Conservation (phyloP, 2,329 filamentous ascomycete genomes). For the Rhinocladiella mackenziei region DNA sequence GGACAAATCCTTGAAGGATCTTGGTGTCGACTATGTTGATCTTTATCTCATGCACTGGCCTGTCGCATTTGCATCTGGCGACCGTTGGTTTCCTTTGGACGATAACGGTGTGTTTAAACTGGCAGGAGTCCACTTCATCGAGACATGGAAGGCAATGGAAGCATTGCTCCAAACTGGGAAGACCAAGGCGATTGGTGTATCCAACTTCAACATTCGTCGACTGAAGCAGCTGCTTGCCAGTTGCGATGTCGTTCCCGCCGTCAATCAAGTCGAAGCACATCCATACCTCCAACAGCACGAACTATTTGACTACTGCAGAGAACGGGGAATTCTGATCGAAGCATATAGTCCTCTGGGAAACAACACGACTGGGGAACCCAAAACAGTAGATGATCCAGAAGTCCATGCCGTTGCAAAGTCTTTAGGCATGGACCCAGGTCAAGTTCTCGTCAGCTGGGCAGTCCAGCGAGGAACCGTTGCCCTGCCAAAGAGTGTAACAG, state of each 20-base stretch:
- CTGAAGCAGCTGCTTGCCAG: conserved; percentile 17
- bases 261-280: conserved; percentile 68
- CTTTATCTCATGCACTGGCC: conserved; percentile 52
- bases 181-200: conserved; percentile 41
- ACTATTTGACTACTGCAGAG: conserved; percentile 54
- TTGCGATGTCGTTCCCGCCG: conserved; percentile 44
- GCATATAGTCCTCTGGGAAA: conserved; percentile 64
- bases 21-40: conserved; percentile 53
- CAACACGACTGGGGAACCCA: conserved; percentile 57
- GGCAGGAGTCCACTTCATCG: conserved; percentile 39
- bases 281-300: conserved; percentile 62
- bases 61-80: conserved; percentile 46
- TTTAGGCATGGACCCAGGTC: conserved; percentile 55
- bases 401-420: conserved; percentile 63
- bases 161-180: conserved; percentile 42
- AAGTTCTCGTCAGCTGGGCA: conserved; percentile 54
- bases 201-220: conserved; percentile 38
- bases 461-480: conserved; percentile 53
- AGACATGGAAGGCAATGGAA: conserved; percentile 43
- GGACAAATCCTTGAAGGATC: conserved; percentile 47
- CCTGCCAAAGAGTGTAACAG: conserved; percentile 54
- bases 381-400: conserved; percentile 60
- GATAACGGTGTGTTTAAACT: conserved; percentile 34
- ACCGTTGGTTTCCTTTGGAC: conserved; percentile 46
- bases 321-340: conserved; percentile 57